These are phyloP conservation scores for Solanum pennellii DNA, from an alignment of 257 asterid genomes.

Conservation along the genomic window DNA sequence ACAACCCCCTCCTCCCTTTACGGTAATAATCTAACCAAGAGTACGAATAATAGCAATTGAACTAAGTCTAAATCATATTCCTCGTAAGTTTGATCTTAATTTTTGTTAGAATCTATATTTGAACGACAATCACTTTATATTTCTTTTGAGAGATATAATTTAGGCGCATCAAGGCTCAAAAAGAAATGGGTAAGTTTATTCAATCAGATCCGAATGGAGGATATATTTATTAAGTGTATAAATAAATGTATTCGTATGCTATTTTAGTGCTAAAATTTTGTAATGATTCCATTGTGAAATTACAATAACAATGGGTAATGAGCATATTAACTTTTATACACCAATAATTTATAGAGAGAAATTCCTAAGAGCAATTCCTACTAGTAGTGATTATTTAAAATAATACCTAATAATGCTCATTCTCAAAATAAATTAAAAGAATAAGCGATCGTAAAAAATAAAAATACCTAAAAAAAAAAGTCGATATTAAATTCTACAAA, in stretches of 20 bases:
- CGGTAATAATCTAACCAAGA: neutral
- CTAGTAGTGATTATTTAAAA: neutral
- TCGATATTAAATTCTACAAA: too few relatives aligned
- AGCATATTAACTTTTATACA: neutral
- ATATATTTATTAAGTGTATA: neutral
- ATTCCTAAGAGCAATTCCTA: neutral
- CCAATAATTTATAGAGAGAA: neutral
- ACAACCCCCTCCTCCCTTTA: too few relatives aligned
- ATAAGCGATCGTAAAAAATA: neutral
- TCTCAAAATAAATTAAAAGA: too few relatives aligned
- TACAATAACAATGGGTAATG: neutral
- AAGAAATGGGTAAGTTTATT: neutral
- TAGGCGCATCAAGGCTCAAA: neutral
- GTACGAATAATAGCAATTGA: neutral
- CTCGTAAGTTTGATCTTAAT: too few relatives aligned
- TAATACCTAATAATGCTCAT: neutral
- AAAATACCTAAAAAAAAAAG: too few relatives aligned
- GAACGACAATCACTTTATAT: neutral
- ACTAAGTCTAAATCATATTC: neutral
- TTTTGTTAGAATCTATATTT: neutral
- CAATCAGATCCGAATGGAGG: neutral
- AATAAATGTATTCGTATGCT: neutral
- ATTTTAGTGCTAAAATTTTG: neutral
- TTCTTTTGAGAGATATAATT: too few relatives aligned
- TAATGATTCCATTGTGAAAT: neutral